Evolutionary conservation across 345 rosid genomes (phyloP).

Genomic region (Triadica sebifera): DNA sequence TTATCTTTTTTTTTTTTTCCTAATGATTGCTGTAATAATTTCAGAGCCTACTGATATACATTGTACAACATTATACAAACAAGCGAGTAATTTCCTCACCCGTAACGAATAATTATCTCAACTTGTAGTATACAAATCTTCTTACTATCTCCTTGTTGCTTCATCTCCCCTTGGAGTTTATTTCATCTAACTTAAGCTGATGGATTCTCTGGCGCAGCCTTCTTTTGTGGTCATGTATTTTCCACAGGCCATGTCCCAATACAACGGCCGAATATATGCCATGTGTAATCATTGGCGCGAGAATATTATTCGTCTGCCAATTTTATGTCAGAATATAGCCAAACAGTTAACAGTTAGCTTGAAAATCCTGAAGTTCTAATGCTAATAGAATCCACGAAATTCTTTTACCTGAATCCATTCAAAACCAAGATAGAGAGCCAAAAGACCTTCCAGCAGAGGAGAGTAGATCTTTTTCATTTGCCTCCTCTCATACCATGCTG

Average conservation of each 20-base stretch:
- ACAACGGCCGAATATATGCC: constrained; percentile 82
- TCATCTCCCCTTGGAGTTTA: constrained; percentile 27
- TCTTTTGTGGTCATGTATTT: constrained; percentile 82
- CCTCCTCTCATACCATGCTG: constrained; percentile 97
- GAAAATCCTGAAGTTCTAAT: background rate
- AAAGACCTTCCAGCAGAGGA: constrained; percentile 88
- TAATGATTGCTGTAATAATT: background rate
- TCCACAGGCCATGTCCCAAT: constrained; percentile 88
- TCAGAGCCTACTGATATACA: background rate
- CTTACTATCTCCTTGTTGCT: background rate
- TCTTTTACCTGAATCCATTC: constrained; percentile 81
- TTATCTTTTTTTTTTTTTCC: background rate
- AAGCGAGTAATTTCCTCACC: background rate
- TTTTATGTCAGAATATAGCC: background rate
- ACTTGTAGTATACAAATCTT: background rate
- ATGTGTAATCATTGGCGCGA: constrained; percentile 85
- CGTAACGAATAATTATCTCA: too few relatives aligned
- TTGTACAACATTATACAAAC: background rate
- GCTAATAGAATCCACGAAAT: background rate
- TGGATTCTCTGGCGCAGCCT: constrained; percentile 68
- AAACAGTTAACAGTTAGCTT: constrained; percentile 1
- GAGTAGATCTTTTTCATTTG: constrained; percentile 97
- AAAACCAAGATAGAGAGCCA: constrained; percentile 87
- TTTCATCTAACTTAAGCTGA: constrained; percentile 50
- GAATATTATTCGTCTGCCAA: constrained; percentile 75